Evolutionary conservation across 2,329 filamentous ascomycete species (phyloP), one percentile per base, ranked within the genome.

Genomic region (Colletotrichum lupini): DNA sequence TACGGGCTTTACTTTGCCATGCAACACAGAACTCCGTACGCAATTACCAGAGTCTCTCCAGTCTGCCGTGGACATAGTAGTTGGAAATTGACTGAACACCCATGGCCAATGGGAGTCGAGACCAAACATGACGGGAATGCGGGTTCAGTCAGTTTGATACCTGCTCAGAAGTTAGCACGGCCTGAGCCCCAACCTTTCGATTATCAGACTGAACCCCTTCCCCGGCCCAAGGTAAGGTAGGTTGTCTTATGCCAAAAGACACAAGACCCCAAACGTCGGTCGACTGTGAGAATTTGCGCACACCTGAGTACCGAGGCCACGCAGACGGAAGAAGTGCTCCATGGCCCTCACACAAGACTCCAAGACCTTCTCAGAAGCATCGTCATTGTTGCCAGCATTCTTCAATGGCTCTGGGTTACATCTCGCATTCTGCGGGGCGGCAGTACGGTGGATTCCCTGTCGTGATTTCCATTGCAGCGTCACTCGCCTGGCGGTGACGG

Each of bases 381-480:
- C 26, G 65, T 71, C 42, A 32, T 56, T 24, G 52, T 67, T 52
- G 11, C 42, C 37, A 32, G 8, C 35, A 46, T 61, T 61, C 58
- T 46, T 19, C 22, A 46, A 30, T 59, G 35, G 5, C 7, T 14
- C 58, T 28, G 8, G 19, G 42, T 49, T 9, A 22, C 19, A 49
- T 22, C 42, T n/a, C 42, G 42, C 42, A 49, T 49, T 49, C 7
- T n/a, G 42, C 16, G 42, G 42, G 42, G 42, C 42, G 42, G 42
- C 42, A 49, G 4, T 19, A 49, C 19, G 19, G 42, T n/a, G 42
- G 16, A 49, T 19, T 49, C n/a, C n/a, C 16, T 42, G 37, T 19
- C 42, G 32, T 35, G 32, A 35, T 49, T 22, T 49, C 42, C 7
- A 49, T 9, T n/a, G 19, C 42, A 42, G 37, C 37, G 16, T 49